phyloP scores from a whole-genome alignment of 495 filamentous ascomycete species.

The Friedmanniomyces endolithicus region DNA sequence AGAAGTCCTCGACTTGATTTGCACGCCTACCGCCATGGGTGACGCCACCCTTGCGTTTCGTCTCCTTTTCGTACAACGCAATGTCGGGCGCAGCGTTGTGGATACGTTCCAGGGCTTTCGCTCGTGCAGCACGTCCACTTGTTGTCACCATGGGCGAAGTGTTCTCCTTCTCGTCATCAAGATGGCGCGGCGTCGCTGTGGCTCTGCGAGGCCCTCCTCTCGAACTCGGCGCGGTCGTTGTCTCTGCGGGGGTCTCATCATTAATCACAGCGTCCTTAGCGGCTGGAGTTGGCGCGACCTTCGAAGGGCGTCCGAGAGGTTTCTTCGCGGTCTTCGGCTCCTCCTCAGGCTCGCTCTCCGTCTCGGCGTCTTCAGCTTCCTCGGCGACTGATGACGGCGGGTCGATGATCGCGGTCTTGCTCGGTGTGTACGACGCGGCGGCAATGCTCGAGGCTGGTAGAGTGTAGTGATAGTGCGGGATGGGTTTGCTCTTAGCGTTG shows the following conservation, averaged over 20 bases:
- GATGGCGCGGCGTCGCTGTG: slow-evolving; percentile 7
- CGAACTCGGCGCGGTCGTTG: slow-evolving; percentile 10
- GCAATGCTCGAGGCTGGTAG: slow-evolving; percentile 3
- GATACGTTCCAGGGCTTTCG: slow-evolving; percentile 60
- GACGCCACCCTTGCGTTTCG: slow-evolving; percentile 70
- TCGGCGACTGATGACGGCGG: slow-evolving; percentile 3
- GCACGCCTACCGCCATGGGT: slow-evolving; percentile 59
- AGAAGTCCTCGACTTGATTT: slow-evolving; percentile 29
- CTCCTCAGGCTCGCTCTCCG: not conserved
- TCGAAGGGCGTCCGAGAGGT: not conserved
- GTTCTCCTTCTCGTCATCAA: slow-evolving; percentile 59
- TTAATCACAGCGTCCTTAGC: not conserved
- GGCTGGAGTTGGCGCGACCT: not conserved
- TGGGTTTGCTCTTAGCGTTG: not conserved
- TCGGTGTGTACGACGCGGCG: not conserved
- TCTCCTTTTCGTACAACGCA: slow-evolving; percentile 84
- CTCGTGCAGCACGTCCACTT: slow-evolving; percentile 70
- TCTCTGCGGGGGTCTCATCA: slow-evolving; percentile 8
- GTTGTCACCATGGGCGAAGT: slow-evolving; percentile 66
- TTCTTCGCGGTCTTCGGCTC: not conserved
- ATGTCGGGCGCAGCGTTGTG: slow-evolving; percentile 72
- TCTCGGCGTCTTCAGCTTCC: slow-evolving; percentile 3
- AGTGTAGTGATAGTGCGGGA: slow-evolving; percentile 3
- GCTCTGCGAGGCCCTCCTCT: slow-evolving; percentile 10
- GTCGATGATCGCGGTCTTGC: not conserved